Evolutionary conservation across 208 protist species (phyloP).

Genomic region (Acanthamoeba triangularis): DNA sequence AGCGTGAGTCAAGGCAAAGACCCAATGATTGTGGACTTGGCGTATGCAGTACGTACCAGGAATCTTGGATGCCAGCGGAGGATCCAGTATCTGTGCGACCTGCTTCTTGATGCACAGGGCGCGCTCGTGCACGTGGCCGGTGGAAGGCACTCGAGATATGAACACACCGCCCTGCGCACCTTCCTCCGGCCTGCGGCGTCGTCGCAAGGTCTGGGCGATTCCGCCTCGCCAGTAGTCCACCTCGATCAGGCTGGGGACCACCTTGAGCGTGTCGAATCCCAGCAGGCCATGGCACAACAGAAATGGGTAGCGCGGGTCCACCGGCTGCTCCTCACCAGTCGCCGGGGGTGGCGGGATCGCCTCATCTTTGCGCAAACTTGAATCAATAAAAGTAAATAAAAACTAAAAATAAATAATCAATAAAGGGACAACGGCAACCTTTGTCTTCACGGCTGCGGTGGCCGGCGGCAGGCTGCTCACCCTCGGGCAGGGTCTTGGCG

Average conservation of each 20-base stretch:
- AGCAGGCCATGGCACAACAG: constrained; percentile 71
- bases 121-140: constrained; percentile 58
- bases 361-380: neutral
- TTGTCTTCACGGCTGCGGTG: neutral
- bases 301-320: constrained; percentile 46
- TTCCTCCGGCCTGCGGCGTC: neutral
- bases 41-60: neutral
- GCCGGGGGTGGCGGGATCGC: neutral
- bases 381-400: neutral
- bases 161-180: constrained; percentile 48
- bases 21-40: neutral
- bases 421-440: neutral
- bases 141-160: constrained; percentile 58
- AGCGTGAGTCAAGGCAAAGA: neutral
- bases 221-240: constrained; percentile 68
- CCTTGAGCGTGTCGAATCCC: constrained; percentile 74
- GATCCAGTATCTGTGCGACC: constrained; percentile 47
- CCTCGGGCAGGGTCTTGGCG: neutral
- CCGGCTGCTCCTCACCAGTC: neutral
- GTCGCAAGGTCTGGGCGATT: constrained; percentile 42
- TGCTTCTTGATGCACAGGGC: constrained; percentile 64
- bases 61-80: neutral
- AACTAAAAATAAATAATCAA: neutral
- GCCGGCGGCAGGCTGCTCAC: neutral
- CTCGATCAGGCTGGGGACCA: constrained; percentile 65